Evolutionary conservation across 139 green algal genomes (phyloP), one percentile per base, ranked within the genome.

Genomic region (Chlamydomonas sphaeroides): DNA sequence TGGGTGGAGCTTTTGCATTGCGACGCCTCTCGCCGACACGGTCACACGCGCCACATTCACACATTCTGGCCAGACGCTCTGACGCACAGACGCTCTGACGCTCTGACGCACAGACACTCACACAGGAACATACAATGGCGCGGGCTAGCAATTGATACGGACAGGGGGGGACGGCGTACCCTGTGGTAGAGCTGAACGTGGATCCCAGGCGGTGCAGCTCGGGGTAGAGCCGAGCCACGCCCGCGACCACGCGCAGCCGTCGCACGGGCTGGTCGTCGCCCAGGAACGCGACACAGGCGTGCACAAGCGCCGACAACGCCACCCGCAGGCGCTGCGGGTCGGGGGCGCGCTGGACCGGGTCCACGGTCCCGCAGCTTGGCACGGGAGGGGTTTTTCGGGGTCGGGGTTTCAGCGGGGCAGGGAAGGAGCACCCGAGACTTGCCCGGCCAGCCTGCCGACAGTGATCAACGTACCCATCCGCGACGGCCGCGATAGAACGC

Each of bases 241-340:
- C 74, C 2, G 59, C 74, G 10, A 80, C 10, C 18, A 80, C 74
- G 21, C 74, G 74, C 59, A 80, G 42, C 4, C 74, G 59, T 41
- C 68, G 74, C 51, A n/a, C 36, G 20, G 4, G 30, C 26, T 8
- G n/a, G 18, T 21, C 14, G 21, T 15, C 61, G n/a, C 42, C 1
- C 23, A 80, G 0, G 18, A 68, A 69, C 10, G 57, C 15, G 26
- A 68, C 56, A 36, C 72, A 80, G 1, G 72, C 72, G 25, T 80
- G 72, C 0, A 80, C 8, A 56, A 80, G 67, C 2, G 72, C 41
- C 36, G 72, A 68, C 28, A 57, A 20, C 5, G 28, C 57, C 36
- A 68, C 72, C 1, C 72, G 57, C 4, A 80, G 71, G 5, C 10
- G 71, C 26, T 20, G 51, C 1, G 35, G 45, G 26, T 39, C 57